Percentiles rank a stretch among this genome's conserved stretches.
phyloP scores from a whole-genome alignment of 768 basidiomycete genomes.

The Rubroboletus pulcherrimus region DNA sequence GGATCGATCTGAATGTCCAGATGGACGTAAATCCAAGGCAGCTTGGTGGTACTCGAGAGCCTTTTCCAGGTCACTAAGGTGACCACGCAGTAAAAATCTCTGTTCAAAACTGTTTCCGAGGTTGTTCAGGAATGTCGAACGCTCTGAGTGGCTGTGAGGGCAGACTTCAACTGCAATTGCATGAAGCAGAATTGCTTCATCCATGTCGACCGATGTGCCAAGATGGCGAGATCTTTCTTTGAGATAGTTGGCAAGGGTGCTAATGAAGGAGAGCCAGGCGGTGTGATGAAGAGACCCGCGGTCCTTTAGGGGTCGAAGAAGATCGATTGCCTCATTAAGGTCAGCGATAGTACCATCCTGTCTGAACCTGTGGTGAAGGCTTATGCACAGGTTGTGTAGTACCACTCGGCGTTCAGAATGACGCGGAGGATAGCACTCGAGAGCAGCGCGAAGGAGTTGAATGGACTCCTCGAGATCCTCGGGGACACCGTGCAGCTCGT shows the following conservation, averaged over 20 bases:
- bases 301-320: not conserved
- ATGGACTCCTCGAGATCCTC: not conserved
- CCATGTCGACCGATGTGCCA: not conserved
- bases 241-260: not conserved
- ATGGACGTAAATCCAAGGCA: not conserved
- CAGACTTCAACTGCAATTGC: not conserved
- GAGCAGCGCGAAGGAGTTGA: not conserved
- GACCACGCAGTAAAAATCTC: not conserved
- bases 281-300: not conserved
- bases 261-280: not conserved
- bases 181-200: not conserved
- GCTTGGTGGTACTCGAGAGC: not conserved
- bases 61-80: not conserved
- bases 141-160: not conserved
- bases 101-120: not conserved
- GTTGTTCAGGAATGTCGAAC: not conserved
- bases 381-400: not conserved
- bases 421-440: not conserved
- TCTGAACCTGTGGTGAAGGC: not conserved
- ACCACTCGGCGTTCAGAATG: not conserved
- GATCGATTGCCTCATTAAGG: not conserved
- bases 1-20: not conserved
- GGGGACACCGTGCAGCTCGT: not conserved
- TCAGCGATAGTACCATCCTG: not conserved
- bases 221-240: not conserved